Evolutionary conservation across 805 yeast genomes (phyloP).

Genomic region (Ogataea pilisensis): DNA sequence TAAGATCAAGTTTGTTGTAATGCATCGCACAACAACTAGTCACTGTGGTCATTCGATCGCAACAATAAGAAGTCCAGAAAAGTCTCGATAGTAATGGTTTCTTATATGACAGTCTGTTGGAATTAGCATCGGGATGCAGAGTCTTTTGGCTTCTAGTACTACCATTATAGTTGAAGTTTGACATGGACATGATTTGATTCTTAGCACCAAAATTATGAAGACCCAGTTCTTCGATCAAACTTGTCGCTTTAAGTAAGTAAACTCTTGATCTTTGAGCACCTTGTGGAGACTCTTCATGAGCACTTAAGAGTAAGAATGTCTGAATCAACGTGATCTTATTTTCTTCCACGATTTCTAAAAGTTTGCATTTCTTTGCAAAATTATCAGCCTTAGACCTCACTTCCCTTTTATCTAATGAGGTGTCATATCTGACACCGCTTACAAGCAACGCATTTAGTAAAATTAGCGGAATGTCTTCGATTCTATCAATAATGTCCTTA

Average conservation of each 20-base stretch:
- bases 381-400: slow-evolving; percentile 21
- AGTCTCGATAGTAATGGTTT: slow-evolving; percentile 23
- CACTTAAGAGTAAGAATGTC: slow-evolving; percentile 23
- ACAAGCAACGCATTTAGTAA: slow-evolving; percentile 29
- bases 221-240: slow-evolving; percentile 26
- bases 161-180: not conserved
- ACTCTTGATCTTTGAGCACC: slow-evolving; percentile 26
- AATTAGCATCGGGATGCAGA: not conserved
- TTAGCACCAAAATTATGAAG: slow-evolving; percentile 26
- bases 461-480: slow-evolving; percentile 20
- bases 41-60: slow-evolving; percentile 26
- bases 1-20: slow-evolving; percentile 24
- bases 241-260: slow-evolving; percentile 24
- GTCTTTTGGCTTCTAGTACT: too few relatives aligned
- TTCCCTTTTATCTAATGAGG: slow-evolving; percentile 6
- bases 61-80: slow-evolving; percentile 29
- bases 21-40: slow-evolving; percentile 28
- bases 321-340: slow-evolving; percentile 30
- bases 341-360: slow-evolving; percentile 23
- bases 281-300: slow-evolving; percentile 29
- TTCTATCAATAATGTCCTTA: slow-evolving; percentile 14
- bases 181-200: slow-evolving; percentile 12
- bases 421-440: slow-evolving; percentile 23
- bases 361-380: slow-evolving; percentile 23
- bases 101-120: slow-evolving; percentile 16